Evolutionary conservation across 495 filamentous ascomycete genomes (phyloP), one percentile per base, ranked within the genome.

Genomic region (Penicillium bialowiezense): DNA sequence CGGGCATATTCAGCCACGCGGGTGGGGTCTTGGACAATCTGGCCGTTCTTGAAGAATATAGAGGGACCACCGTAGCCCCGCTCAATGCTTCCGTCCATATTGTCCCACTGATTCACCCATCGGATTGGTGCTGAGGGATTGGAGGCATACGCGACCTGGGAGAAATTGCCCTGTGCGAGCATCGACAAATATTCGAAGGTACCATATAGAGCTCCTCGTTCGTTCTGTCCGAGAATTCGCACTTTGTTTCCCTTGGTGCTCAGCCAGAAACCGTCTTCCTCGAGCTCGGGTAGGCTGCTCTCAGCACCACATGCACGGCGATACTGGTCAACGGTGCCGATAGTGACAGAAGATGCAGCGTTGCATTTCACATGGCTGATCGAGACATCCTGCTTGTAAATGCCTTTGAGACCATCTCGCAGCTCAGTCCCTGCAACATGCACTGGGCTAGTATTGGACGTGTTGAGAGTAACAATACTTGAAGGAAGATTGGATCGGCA

Each of bases 71-170:
- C 84, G 50, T 84, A 89, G 26, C 86, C 86, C 31, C 84, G 71
- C 63, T 87, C 84, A 39, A 88, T 83, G 47, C 72, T 83, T 18
- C 85, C 86, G 39, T 86, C 80, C 64, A 87, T 70, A 51, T 89
- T 87, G 60, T 88, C 83, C 86, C 85, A 89, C 51, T 89, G 76
- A 59, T 88, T 88, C 2, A 82, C 75, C 84, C 84, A 88, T 51
- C 86, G 73, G 35, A 88, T 81, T 0, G 79, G 78, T 0, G 80
- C 82, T 28, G 74, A 70, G 0, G 86, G 84, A 50, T 78, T 87
- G 3, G 74, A 72, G 5, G 74, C 63, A 12, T 78, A 72, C 28
- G 75, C 63, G 23, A 80, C 74, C 14, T 74, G 59, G 3, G 78
- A 74, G 51, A 83, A 75, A 49, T 85, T 81, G 9, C 78, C 81